Percentiles rank a stretch among this genome's conserved stretches.
Evolutionary conservation across 352 stramenopile genomes (phyloP).

Genomic region (Pelagophyceae sp.): DNA sequence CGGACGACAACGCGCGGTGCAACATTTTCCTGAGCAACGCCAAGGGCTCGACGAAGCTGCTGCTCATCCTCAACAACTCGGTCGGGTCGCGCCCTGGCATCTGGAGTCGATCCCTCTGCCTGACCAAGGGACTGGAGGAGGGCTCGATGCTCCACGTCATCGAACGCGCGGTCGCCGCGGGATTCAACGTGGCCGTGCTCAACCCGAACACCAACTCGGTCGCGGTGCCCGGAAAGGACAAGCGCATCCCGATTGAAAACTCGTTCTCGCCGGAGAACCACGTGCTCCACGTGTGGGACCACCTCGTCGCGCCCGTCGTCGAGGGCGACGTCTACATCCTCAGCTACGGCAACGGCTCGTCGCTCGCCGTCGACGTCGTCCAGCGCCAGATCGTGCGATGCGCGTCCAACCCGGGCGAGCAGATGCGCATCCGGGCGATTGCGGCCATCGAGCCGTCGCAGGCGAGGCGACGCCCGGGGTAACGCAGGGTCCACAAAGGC

Average conservation of each 20-base stretch:
- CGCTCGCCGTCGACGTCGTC: slow-evolving; percentile 65
- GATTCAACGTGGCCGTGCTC: slow-evolving; percentile 71
- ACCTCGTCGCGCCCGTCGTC: slow-evolving; percentile 64
- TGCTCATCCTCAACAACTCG: slow-evolving; percentile 37
- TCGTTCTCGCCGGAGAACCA: slow-evolving; percentile 52
- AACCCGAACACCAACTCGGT: slow-evolving; percentile 81
- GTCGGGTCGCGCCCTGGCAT: slow-evolving; percentile 48
- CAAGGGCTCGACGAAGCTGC: slow-evolving; percentile 26
- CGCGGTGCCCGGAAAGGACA: slow-evolving; percentile 43
- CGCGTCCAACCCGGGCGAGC: slow-evolving; percentile 41
- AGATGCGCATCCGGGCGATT: slow-evolving; percentile 63
- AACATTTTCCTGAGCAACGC: slow-evolving; percentile 27
- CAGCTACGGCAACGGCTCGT: slow-evolving; percentile 64
- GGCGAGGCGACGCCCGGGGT: too few species aligned
- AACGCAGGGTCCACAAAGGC: too few species aligned
- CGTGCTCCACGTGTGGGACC: slow-evolving; percentile 69
- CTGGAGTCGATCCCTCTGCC: slow-evolving; percentile 65
- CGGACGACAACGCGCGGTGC: slow-evolving; percentile 9
- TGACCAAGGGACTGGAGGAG: slow-evolving; percentile 71
- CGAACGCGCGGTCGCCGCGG: slow-evolving; percentile 53
- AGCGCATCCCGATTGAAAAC: slow-evolving; percentile 4
- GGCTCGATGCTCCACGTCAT: slow-evolving; percentile 77
- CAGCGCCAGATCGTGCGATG: slow-evolving; percentile 57
- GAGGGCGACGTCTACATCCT: slow-evolving; percentile 75
- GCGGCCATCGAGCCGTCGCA: slow-evolving; percentile 73